Percentiles rank a stretch among this genome's conserved stretches.
These are phyloP conservation scores for Kokia cookei DNA, from an alignment of 441 rosid genomes.

Conservation along the genomic window DNA sequence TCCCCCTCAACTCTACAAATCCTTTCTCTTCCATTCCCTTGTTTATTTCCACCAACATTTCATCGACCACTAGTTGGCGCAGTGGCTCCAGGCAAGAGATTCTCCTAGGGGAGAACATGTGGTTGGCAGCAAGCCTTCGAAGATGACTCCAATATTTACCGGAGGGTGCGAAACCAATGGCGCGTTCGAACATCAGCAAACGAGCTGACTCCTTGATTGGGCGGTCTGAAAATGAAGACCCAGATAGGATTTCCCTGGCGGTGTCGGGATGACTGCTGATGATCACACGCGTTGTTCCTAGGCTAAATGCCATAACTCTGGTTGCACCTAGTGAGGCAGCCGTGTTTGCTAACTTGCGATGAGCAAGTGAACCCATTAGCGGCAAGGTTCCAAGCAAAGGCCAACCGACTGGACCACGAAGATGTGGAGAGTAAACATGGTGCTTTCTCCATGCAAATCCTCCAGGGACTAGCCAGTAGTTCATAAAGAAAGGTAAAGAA, in stretches of 20 bases:
- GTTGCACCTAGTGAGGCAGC: conserved; percentile 40
- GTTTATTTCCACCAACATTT: conserved; percentile 26
- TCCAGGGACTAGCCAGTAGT: conserved; percentile 47
- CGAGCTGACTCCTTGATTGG: conserved; percentile 60
- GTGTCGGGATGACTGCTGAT: conserved; percentile 60
- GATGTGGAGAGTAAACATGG: conserved; percentile 10
- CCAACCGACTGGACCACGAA: conserved; percentile 48
- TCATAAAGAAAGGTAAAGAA: conserved; percentile 16
- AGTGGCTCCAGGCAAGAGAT: conserved; percentile 30
- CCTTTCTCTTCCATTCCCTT: conserved; percentile 25
- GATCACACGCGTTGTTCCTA: conserved; percentile 42
- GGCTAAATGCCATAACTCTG: conserved; percentile 51
- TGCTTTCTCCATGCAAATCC: conserved; percentile 68
- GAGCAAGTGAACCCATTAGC: conserved; percentile 53
- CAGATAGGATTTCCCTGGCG: conserved; percentile 50
- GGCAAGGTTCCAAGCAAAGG: conserved; percentile 48
- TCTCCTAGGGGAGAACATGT: conserved; percentile 56
- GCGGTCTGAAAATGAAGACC: conserved; percentile 49
- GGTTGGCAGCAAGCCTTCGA: conserved; percentile 40
- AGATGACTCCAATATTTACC: conserved; percentile 60
- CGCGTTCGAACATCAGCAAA: conserved; percentile 56
- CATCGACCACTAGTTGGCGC: conserved; percentile 28
- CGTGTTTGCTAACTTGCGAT: conserved; percentile 47
- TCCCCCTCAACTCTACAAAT: conserved; percentile 28
- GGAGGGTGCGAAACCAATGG: conserved; percentile 64